Percentiles rank a stretch among this genome's conserved stretches.
Conservation (phyloP, 306 rosid genomes). For the Cajanus cajan region DNA sequence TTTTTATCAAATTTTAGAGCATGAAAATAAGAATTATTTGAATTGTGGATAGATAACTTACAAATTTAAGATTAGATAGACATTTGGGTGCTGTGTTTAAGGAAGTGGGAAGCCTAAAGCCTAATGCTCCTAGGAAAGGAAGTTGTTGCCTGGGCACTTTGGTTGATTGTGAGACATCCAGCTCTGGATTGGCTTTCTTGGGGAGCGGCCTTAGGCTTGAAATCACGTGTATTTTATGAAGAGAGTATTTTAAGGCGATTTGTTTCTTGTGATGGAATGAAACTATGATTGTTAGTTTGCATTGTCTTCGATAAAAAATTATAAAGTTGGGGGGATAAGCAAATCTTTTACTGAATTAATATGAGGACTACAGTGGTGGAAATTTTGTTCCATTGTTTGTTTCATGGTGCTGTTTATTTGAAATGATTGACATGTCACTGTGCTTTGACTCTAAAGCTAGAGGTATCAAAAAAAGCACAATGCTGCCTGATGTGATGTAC, state of each 20-base stretch:
- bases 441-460: neutral
- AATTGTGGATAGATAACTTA: neutral
- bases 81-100: neutral
- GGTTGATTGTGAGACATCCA: conserved; percentile 1
- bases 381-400: neutral
- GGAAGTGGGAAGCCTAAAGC: neutral
- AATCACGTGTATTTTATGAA: neutral
- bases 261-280: neutral
- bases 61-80: conserved; percentile 2
- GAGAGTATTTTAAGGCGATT: neutral
- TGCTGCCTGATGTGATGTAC: neutral
- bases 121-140: neutral
- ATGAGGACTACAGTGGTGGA: neutral
- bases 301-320: neutral
- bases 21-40: conserved; percentile 11
- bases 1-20: conserved; percentile 19
- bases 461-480: neutral
- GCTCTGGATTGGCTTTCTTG: neutral
- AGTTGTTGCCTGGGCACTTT: neutral
- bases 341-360: neutral
- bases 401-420: neutral
- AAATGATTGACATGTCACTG: neutral
- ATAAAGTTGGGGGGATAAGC: too few relatives aligned
- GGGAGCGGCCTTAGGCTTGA: neutral
- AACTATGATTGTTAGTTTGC: neutral